A percentile compares a stretch with the other conserved stretches of the same genome.
phyloP scores from a whole-genome alignment of 2,329 filamentous ascomycete genomes.

The Apiospora marii region DNA sequence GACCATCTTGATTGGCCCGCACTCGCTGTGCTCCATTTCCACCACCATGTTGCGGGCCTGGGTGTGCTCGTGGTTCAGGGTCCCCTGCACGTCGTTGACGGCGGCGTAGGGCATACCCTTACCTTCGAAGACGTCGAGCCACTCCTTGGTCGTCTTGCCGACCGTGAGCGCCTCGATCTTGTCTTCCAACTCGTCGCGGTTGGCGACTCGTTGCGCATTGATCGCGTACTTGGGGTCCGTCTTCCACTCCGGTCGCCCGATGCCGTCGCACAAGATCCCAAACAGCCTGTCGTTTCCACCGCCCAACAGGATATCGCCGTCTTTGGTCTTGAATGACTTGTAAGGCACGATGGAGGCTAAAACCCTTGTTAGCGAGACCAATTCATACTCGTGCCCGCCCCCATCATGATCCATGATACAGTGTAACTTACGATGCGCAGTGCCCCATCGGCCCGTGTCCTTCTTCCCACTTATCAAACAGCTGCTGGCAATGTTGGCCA shows the following conservation, averaged over 20 bases:
- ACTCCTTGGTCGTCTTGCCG: constrained; percentile 84
- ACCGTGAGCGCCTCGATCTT: constrained; percentile 79
- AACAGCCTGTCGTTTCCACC: constrained; percentile 78
- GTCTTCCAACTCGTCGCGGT: constrained; percentile 79
- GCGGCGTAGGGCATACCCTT: constrained; percentile 93
- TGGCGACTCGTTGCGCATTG: constrained; percentile 69
- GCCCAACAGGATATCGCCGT: constrained; percentile 75
- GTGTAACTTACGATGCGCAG: constrained; percentile 78
- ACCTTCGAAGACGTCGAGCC: constrained; percentile 88
- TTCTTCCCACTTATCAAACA: constrained; percentile 86
- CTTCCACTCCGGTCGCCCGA: constrained; percentile 67
- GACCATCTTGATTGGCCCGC: constrained; percentile 87
- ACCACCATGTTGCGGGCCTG: constrained; percentile 87
- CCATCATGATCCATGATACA: neutral
- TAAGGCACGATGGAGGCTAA: constrained; percentile 96
- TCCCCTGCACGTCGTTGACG: constrained; percentile 89
- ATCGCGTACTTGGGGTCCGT: constrained; percentile 65
- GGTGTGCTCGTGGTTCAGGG: constrained; percentile 86
- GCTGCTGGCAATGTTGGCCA: constrained; percentile 95
- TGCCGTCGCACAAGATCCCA: constrained; percentile 66
- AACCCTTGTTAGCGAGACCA: constrained; percentile 25
- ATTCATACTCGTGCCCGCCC: neutral
- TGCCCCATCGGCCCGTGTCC: constrained; percentile 93
- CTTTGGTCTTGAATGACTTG: constrained; percentile 78
- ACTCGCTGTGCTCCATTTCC: constrained; percentile 82